Conservation (phyloP, 2,329 filamentous ascomycete genomes). For the Alternaria consortialis region DNA sequence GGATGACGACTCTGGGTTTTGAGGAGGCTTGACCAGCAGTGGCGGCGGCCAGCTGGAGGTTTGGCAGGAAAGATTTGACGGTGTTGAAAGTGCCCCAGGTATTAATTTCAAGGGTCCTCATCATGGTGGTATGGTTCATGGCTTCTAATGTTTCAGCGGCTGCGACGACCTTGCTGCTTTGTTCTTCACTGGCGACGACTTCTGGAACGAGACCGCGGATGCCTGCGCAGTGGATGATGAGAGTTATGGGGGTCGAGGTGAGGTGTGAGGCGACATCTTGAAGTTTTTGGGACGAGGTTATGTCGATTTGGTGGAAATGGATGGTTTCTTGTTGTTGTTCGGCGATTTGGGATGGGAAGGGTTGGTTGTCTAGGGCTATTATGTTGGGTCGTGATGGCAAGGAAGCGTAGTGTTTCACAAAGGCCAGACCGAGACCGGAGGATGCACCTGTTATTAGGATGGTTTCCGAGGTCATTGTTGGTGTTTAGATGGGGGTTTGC, state of each 20-base stretch:
- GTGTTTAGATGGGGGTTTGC: neutral
- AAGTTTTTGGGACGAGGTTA: constrained; percentile 15
- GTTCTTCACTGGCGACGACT: constrained; percentile 22
- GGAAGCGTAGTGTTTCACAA: constrained; percentile 36
- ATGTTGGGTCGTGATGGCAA: constrained; percentile 19
- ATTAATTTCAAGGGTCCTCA: constrained; percentile 54
- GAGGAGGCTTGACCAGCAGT: neutral
- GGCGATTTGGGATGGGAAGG: neutral
- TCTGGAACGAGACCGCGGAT: constrained; percentile 55
- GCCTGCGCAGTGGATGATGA: constrained; percentile 57
- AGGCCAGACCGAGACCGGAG: constrained; percentile 85
- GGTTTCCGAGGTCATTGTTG: constrained; percentile 56
- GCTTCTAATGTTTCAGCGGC: constrained; percentile 53
- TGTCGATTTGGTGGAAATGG: constrained; percentile 18
- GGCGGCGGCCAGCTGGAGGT: constrained; percentile 27
- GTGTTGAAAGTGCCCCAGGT: constrained; percentile 55
- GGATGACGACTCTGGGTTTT: constrained; percentile 50
- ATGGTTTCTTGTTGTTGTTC: constrained; percentile 7
- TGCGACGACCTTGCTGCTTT: constrained; percentile 37
- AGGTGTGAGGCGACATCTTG: constrained; percentile 22
- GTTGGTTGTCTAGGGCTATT: constrained; percentile 32
- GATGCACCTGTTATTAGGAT: constrained; percentile 93
- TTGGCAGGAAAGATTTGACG: constrained; percentile 50
- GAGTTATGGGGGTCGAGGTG: constrained; percentile 40
- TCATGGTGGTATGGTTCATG: constrained; percentile 54